Evolutionary conservation across 2,329 filamentous ascomycete species (phyloP).

Genomic region (Capronia americana): DNA sequence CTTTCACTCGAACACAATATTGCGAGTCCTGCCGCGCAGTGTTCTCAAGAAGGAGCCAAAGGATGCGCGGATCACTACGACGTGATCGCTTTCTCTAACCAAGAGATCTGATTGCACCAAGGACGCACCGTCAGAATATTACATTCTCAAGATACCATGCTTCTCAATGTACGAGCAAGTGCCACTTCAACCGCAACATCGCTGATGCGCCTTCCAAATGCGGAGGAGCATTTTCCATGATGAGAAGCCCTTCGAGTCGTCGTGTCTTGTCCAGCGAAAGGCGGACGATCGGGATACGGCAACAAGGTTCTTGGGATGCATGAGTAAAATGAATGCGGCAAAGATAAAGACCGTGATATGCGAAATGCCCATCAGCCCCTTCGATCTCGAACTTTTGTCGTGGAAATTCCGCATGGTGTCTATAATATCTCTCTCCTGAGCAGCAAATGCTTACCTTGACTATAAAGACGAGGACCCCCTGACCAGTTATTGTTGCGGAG

Average conservation of each 20-base stretch:
- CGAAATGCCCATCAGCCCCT: neutral
- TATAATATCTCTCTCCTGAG: neutral
- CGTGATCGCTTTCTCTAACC: neutral
- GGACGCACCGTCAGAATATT: neutral
- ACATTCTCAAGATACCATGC: no score
- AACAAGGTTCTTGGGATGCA: neutral
- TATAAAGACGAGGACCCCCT: neutral
- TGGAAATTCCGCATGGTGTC: neutral
- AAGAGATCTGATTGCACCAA: neutral
- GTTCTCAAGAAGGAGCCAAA: neutral
- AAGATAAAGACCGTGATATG: neutral
- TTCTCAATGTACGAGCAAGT: no score
- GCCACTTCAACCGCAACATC: no score
- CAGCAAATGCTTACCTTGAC: neutral
- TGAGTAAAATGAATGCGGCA: neutral
- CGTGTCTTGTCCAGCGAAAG: neutral
- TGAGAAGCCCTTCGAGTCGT: no score
- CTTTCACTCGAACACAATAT: neutral
- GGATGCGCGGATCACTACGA: neutral
- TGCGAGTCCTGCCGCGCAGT: neutral
- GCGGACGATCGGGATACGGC: neutral
- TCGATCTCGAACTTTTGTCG: neutral
- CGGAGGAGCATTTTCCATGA: no score
- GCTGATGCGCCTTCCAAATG: no score
- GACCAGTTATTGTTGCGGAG: neutral